Conservation (phyloP, 495 filamentous ascomycete genomes). For the Hypoxylon intermedium region DNA sequence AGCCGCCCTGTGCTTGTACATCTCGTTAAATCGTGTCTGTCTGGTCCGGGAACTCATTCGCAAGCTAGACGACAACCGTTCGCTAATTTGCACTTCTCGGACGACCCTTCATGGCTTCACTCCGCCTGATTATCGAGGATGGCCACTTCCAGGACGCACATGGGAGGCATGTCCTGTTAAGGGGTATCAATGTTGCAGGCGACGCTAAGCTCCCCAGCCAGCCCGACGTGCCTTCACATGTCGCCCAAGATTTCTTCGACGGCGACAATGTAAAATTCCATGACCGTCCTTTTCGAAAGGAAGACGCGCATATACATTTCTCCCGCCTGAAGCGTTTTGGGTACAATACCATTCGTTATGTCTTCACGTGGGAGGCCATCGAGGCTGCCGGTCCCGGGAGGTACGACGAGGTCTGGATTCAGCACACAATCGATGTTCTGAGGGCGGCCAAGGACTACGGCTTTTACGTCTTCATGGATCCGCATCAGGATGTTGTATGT, state of each 20-base stretch:
- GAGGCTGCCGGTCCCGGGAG: conserved; percentile 90
- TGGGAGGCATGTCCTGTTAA: conserved; percentile 63
- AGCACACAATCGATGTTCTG: conserved; percentile 85
- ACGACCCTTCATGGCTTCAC: conserved; percentile 49
- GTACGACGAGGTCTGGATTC: conserved; percentile 94
- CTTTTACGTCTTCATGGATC: conserved; percentile 97
- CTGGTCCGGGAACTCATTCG: not conserved
- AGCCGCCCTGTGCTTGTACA: too few relatives aligned
- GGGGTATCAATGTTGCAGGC: conserved; percentile 71
- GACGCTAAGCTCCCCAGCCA: conserved; percentile 73
- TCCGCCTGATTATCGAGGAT: conserved; percentile 79
- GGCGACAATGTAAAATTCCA: conserved; percentile 92
- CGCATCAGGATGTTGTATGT: conserved; percentile 92
- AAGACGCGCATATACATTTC: conserved; percentile 88
- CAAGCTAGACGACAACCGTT: not conserved
- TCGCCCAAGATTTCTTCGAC: conserved; percentile 83
- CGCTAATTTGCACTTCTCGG: not conserved
- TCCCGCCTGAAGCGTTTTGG: conserved; percentile 84
- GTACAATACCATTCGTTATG: conserved; percentile 94
- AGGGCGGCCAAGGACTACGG: conserved; percentile 85
- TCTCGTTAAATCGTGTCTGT: too few relatives aligned
- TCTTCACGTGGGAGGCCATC: conserved; percentile 99
- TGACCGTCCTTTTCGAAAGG: conserved; percentile 78
- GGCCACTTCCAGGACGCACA: conserved; percentile 72
- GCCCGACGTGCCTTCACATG: conserved; percentile 82